Percentiles rank a stretch among this genome's conserved stretches.
Evolutionary conservation across 1,139 yeast genomes (phyloP).

Genomic region (Oligophagozyma castellii): DNA sequence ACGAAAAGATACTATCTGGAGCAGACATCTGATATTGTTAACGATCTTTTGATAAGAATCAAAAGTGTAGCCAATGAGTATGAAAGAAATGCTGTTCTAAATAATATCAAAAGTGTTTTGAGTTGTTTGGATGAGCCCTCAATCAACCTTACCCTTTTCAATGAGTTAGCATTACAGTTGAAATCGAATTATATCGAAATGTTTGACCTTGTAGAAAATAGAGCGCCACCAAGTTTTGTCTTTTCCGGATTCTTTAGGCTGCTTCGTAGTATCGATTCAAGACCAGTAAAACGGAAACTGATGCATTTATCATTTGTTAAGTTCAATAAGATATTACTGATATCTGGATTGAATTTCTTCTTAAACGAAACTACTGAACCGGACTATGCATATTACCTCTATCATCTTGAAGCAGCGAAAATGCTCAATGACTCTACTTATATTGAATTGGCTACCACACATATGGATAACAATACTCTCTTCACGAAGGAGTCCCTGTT

Average conservation of each 20-base stretch:
- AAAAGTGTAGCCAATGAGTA: constrained; percentile 8
- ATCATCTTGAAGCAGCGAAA: constrained; percentile 20
- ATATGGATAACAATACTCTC: constrained; percentile 7
- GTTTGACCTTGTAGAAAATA: constrained; percentile 14
- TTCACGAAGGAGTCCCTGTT: constrained; percentile 20
- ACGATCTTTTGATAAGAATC: constrained; percentile 18
- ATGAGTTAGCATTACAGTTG: constrained; percentile 15
- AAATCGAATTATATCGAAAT: constrained; percentile 6
- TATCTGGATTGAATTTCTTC: constrained; percentile 22
- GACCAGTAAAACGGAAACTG: constrained; percentile 8
- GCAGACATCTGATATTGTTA: constrained; percentile 23
- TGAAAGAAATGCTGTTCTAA: constrained; percentile 9
- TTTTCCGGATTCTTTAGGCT: constrained; percentile 14
- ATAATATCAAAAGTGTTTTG: constrained; percentile 14
- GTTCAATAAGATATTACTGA: constrained; percentile 17
- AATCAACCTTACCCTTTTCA: constrained; percentile 17
- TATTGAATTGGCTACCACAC: constrained; percentile 13
- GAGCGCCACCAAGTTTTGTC: constrained; percentile 11
- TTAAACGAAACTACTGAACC: constrained; percentile 11
- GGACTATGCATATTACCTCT: constrained; percentile 15
- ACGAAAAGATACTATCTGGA: constrained; percentile 23
- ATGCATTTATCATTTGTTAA: constrained; percentile 15
- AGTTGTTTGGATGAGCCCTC: constrained; percentile 11
- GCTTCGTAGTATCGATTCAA: constrained; percentile 8
- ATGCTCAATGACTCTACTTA: constrained; percentile 18